Base-by-base conservation (phyloP, 129 eudicot genomes). In the Helianthus tuberosus region DNA sequence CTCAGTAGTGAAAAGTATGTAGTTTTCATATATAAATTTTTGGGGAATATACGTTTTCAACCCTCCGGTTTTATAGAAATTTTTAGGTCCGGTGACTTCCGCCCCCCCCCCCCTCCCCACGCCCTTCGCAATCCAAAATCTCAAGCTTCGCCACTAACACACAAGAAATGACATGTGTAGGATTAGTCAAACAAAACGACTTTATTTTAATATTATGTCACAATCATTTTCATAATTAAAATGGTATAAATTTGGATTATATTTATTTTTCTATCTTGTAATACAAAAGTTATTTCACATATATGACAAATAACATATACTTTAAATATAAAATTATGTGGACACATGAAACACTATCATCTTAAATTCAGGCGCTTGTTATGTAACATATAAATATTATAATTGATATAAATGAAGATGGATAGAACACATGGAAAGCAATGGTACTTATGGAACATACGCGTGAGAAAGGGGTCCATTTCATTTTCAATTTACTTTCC, bases 401-500 rank as follows among this genome's bases (percentile, higher is more conserved):
- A 62, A 48, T 47, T 35, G n/a, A 35, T 48, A 61, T 62, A 5
- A 72, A 57, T 61, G 10, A 63, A 10, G 16, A 29, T 27, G 66
- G 66, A 60, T 58, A 12, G 38, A 23, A 5, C 36, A 62, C 36
- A 52, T 32, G 38, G 49, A 36, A n/a, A 14, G 8, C 29, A 38
- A 65, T 75, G 74, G 74, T 54, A 27, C 74, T 43, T 15, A 27
- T 54, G 29, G 2, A 66, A 69, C 43, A 69, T 63, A 51, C 80
- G 80, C 80, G 80, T 76, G 27, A n/a, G 23, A 10, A 66, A 76
- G 54, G 73, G 74, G 60, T 44, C 74, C 80, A 41, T 41, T 20
- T 53, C 47, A 51, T 20, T 75, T 9, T 53, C 66, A 75, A 75
- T 71, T 57, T 25, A 55, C 73, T 66, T 75, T 66, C 67, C 48